A percentile compares a stretch with the other conserved stretches of the same genome.
phyloP scores from a whole-genome alignment of 192 early-diverging fungal genomes.

The Funneliformis geosporum region DNA sequence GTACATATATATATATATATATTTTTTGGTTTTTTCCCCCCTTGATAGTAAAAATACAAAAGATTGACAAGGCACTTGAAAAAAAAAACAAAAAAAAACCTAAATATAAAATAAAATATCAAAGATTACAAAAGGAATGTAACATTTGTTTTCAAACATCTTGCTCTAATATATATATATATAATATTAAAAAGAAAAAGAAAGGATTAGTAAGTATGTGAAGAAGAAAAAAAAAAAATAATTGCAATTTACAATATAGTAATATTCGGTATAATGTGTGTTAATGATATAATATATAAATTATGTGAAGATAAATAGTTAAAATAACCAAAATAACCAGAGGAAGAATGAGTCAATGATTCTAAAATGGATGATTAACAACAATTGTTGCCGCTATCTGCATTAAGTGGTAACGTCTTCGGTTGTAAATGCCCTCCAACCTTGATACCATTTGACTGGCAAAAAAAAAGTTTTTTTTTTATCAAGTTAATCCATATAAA shows the following conservation, averaged over 20 bases:
- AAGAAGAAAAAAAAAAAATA: neutral
- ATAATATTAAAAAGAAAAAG: no score
- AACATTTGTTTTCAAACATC: no score
- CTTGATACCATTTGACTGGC: conserved; percentile 24
- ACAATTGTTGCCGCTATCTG: neutral
- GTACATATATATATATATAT: no score
- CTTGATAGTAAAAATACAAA: no score
- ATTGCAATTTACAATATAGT: neutral
- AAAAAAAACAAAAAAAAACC: no score
- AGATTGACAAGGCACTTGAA: no score
- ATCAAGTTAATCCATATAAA: neutral
- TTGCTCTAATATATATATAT: no score
- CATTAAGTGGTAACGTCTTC: conserved; percentile 12
- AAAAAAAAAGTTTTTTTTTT: conserved; percentile 15
- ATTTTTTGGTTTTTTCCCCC: no score
- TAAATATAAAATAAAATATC: no score
- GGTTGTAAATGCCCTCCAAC: conserved; percentile 20
- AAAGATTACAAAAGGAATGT: no score
- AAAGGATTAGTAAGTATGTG: neutral
- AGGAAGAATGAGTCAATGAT: neutral
- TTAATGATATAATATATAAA: neutral
- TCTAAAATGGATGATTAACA: conserved; percentile 4
- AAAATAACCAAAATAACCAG: neutral
- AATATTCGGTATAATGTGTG: neutral
- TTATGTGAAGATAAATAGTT: neutral